phyloP scores from a whole-genome alignment of 352 stramenopile species.

The Phytophthora pistaciae region DNA sequence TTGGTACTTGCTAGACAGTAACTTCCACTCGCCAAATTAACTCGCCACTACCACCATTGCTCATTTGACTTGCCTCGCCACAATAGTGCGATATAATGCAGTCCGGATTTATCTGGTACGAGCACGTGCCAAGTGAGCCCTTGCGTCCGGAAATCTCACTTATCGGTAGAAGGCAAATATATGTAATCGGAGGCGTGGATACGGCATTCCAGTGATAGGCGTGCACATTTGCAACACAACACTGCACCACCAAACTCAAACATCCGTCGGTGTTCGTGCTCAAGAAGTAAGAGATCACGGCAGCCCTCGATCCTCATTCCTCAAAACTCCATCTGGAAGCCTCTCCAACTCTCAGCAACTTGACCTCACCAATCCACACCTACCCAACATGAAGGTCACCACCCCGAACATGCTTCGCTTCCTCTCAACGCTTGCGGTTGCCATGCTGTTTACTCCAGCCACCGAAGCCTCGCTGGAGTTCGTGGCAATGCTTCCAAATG shows the following conservation, averaged over 20 bases:
- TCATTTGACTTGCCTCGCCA: too few species aligned
- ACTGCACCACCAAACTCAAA: conserved; percentile 13
- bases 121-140: conserved; percentile 2
- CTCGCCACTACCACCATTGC: too few species aligned
- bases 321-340: conserved; percentile 5
- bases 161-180: neutral
- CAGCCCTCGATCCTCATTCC: conserved; percentile 9
- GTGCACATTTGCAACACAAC: neutral
- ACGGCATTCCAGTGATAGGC: neutral
- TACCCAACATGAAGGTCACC: conserved; percentile 5
- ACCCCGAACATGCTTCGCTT: conserved; percentile 6
- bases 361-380: neutral
- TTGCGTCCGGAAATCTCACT: conserved; percentile 12
- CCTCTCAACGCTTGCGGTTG: conserved; percentile 1
- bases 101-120: conserved; percentile 2
- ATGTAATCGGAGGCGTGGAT: neutral
- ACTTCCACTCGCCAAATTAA: too few species aligned
- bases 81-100: neutral
- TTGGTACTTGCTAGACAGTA: neutral
- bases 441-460: neutral
- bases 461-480: conserved; percentile 18
- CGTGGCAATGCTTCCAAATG: conserved; percentile 20
- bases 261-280: neutral
- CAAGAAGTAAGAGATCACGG: neutral
- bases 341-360: neutral